Evolutionary conservation across 1,284 basidiomycete genomes (phyloP), one percentile per base, ranked within the genome.

Genomic region (Phellinidium pouzarii): DNA sequence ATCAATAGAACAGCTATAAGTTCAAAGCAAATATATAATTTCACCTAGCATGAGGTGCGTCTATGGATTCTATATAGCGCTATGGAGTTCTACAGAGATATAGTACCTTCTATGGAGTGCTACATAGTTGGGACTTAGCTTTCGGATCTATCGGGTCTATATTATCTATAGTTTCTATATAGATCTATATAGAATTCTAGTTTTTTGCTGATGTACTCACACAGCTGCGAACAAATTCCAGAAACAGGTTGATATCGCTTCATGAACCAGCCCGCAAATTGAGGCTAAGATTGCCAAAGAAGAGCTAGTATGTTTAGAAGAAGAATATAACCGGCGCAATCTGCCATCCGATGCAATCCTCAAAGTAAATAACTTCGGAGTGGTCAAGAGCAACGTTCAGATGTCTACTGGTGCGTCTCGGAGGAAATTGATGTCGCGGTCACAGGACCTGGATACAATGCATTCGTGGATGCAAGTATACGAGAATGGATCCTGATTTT

Each of bases 201-300:
- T n/a, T n/a, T n/a, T n/a, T n/a, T n/a, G n/a, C n/a, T n/a, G n/a
- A n/a, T n/a, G n/a, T n/a, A n/a, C n/a, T 37, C 25, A 34, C 36
- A 26, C 57, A 93, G 91, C 62, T 71, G 91, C 17, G 91, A 94
- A 63, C 75, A 79, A 61, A 86, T 90, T 0, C 84, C 87, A 3
- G 82, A 91, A 61, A 94, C 91, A 0, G 91, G 91, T 0, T 68
- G 92, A 53, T 84, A 83, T 76, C 69, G 92, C 19, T 94, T 93
- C 64, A 94, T 95, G 77, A 84, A 86, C 61, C 5, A 77, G 76
- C 36, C 75, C 76, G 0, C 70, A 73, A 50, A 68, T 68, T 42
- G 91, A 94, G 67, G 71, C 75, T 3, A 22, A 79, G 76, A 64
- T 85, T 9, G 81, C 72, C 6, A 66, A 78, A 48, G 54, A 76